phyloP scores from a whole-genome alignment of 106 monocot species.

The Ottelia alismoides region DNA sequence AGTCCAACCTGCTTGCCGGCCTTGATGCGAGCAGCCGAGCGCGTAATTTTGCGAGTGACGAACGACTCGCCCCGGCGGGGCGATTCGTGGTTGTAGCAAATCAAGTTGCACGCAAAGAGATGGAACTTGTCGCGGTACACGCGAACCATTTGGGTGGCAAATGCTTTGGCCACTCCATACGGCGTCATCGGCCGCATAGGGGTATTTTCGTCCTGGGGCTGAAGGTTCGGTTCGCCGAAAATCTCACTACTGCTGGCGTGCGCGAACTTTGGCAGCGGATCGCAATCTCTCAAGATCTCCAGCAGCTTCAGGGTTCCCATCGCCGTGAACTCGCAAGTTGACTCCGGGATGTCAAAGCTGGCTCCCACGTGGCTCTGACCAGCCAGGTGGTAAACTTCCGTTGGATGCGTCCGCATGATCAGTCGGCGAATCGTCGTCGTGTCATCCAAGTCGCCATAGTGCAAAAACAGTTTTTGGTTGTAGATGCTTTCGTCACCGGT shows the following conservation, averaged over 20 bases:
- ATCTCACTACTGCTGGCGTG: conserved; percentile 87
- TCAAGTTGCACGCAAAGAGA: conserved; percentile 76
- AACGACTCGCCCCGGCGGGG: conserved; percentile 82
- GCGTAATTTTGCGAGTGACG: conserved; percentile 83
- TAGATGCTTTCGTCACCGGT: conserved; percentile 79
- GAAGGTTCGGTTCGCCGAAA: conserved; percentile 91
- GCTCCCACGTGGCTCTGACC: conserved; percentile 84
- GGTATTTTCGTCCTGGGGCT: conserved; percentile 41
- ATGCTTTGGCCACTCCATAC: conserved; percentile 77
- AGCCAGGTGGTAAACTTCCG: conserved; percentile 87
- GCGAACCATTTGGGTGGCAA: conserved; percentile 73
- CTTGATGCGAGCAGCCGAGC: conserved; percentile 64
- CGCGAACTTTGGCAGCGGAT: too few species aligned
- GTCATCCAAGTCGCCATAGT: conserved; percentile 85
- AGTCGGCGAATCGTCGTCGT: conserved; percentile 79
- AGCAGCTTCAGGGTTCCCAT: conserved; percentile 73
- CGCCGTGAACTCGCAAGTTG: conserved; percentile 73
- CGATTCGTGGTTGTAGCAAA: conserved; percentile 82
- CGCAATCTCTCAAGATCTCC: conserved; percentile 52
- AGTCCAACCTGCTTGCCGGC: conserved; percentile 64
- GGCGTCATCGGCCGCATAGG: conserved; percentile 82
- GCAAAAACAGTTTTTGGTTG: conserved; percentile 50
- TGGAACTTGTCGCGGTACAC: conserved; percentile 82
- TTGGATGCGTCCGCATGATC: conserved; percentile 56
- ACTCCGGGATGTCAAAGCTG: conserved; percentile 88